These are phyloP conservation scores for Komagataella pastoris DNA, from an alignment of 805 yeast species.

Conservation along the genomic window DNA sequence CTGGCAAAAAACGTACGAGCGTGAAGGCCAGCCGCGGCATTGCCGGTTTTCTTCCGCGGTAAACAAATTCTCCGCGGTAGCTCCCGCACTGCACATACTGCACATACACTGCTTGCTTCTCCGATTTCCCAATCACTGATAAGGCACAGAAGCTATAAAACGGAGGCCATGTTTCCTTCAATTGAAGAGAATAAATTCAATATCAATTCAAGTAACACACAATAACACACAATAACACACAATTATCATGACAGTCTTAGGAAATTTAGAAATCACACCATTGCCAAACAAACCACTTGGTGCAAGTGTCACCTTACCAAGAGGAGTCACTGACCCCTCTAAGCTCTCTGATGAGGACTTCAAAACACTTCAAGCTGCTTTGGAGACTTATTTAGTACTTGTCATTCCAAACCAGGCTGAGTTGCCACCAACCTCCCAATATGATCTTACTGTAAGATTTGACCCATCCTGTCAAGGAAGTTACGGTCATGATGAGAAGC, in stretches of 20 bases:
- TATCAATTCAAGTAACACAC: not conserved
- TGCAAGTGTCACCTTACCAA: slow-evolving; percentile 52
- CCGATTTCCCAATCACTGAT: not conserved
- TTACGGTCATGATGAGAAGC: slow-evolving; percentile 74
- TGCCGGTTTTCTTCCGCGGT: too few relatives aligned
- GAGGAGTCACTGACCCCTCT: slow-evolving; percentile 63
- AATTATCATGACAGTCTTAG: slow-evolving; percentile 9
- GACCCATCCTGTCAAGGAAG: slow-evolving; percentile 60
- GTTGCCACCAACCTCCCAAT: slow-evolving; percentile 64
- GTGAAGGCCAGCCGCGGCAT: too few relatives aligned
- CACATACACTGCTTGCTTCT: not conserved
- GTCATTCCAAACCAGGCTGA: slow-evolving; percentile 63
- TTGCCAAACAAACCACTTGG: slow-evolving; percentile 47
- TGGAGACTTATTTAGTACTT: slow-evolving; percentile 56
- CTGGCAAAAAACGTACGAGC: too few relatives aligned
- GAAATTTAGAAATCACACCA: slow-evolving; percentile 27
- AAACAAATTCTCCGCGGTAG: not conserved
- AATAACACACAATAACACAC: not conserved
- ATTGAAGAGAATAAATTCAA: not conserved
- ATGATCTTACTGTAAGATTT: slow-evolving; percentile 59
- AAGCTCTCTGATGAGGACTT: slow-evolving; percentile 55
- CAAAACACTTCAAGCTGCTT: slow-evolving; percentile 43
- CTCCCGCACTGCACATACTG: not conserved
- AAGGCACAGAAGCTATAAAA: not conserved
- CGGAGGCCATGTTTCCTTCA: not conserved